Evolutionary conservation across 1,284 basidiomycete species (phyloP).

Genomic region (Tylopilus sp.): DNA sequence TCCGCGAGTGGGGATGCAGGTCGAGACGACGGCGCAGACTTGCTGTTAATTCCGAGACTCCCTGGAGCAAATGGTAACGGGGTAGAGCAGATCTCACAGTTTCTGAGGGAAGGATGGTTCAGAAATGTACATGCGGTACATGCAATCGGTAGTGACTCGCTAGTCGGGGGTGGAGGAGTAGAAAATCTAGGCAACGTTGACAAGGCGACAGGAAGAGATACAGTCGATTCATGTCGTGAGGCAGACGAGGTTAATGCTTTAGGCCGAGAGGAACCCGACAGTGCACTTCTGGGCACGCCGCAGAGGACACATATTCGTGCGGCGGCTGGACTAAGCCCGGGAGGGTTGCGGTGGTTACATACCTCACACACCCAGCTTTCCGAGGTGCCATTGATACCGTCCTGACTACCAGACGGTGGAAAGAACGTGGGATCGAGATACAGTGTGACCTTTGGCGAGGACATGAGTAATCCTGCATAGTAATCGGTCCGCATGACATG

Average conservation of each 20-base stretch:
- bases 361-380: constrained; percentile 83
- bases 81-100: constrained; percentile 89
- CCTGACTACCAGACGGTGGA: constrained; percentile 19
- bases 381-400: constrained; percentile 32
- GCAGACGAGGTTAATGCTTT: constrained; percentile 35
- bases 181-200: constrained; percentile 15
- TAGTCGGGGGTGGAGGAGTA: constrained; percentile 19
- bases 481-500: constrained; percentile 78
- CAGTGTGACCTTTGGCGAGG: constrained; percentile 86
- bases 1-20: constrained; percentile 49
- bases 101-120: constrained; percentile 72
- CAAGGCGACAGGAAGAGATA: constrained; percentile 27
- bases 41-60: constrained; percentile 34
- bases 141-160: constrained; percentile 37
- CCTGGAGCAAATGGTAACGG: constrained; percentile 43
- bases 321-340: constrained; percentile 59
- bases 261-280: constrained; percentile 32
- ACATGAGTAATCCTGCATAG: constrained; percentile 90
- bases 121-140: constrained; percentile 92
- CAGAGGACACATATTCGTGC: constrained; percentile 69
- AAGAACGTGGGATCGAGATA: constrained; percentile 45
- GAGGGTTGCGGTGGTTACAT: constrained; percentile 78
- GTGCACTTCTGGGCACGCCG: constrained; percentile 60
- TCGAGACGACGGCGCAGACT: constrained; percentile 60
- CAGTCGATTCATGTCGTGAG: constrained; percentile 38